Evolutionary conservation across 805 yeast species (phyloP).

Genomic region (Yarrowia divulgata): DNA sequence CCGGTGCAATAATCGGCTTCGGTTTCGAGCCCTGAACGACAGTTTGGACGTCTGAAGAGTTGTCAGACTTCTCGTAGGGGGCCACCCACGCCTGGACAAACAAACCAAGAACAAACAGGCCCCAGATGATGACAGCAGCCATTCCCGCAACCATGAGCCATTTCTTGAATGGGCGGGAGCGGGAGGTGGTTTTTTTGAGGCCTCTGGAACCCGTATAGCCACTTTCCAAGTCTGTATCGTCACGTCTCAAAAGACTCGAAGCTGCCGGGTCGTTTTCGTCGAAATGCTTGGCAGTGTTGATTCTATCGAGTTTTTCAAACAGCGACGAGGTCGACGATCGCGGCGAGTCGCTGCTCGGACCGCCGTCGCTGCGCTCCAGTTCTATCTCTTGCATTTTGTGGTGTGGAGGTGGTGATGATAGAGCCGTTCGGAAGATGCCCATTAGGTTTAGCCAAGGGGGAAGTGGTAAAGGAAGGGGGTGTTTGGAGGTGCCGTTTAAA

Average conservation of each 20-base stretch:
- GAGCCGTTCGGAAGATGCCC: slow-evolving; percentile 21
- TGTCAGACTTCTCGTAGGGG: no score
- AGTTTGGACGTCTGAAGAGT: background rate
- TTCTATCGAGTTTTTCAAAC: slow-evolving; percentile 35
- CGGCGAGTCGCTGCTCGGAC: slow-evolving; percentile 15
- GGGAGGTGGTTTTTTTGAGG: no score
- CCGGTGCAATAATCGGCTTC: background rate
- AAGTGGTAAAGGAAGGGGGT: no score
- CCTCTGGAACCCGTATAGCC: background rate
- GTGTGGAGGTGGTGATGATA: background rate
- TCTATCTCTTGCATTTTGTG: slow-evolving; percentile 29
- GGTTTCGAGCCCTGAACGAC: slow-evolving; percentile 6
- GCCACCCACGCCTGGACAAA: background rate
- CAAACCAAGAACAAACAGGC: slow-evolving; percentile 20
- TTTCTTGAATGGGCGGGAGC: no score
- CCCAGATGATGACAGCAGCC: slow-evolving; percentile 22
- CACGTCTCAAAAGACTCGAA: background rate
- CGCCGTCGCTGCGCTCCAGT: background rate
- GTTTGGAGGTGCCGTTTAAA: no score
- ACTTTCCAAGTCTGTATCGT: background rate
- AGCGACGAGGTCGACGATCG: slow-evolving; percentile 37
- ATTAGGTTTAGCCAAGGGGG: slow-evolving; percentile 9
- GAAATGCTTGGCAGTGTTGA: slow-evolving; percentile 7
- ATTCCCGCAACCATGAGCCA: slow-evolving; percentile 19
- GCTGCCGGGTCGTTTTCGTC: background rate